phyloP scores from a whole-genome alignment of 345 rosid genomes.

The Arabis alpina region DNA sequence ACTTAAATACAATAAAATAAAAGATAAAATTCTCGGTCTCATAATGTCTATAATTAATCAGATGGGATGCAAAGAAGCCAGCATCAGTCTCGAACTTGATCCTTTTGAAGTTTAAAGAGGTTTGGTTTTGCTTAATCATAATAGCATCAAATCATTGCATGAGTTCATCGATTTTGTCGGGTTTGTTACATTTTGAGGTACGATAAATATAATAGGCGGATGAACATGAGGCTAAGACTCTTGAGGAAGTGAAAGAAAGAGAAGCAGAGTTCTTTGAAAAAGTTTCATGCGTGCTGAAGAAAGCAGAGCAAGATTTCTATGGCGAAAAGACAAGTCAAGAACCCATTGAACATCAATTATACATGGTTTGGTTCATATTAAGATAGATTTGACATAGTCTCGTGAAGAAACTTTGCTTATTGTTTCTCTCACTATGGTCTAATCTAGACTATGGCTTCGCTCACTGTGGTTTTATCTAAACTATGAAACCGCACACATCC shows the following conservation, averaged over 20 bases:
- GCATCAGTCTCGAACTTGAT: conserved; percentile 79
- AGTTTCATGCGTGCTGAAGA: conserved; percentile 60
- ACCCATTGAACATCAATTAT: neutral
- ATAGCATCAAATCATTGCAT: conserved; percentile 12
- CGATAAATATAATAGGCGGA: conserved; percentile 56
- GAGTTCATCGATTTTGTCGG: neutral
- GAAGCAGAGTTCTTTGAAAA: conserved; percentile 68
- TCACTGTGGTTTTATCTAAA: no score
- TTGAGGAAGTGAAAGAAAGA: conserved; percentile 61
- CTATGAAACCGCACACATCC: no score
- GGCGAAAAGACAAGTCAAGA: conserved; percentile 30
- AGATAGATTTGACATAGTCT: no score
- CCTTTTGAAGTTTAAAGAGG: conserved; percentile 92
- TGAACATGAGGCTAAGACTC: conserved; percentile 73
- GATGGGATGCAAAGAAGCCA: conserved; percentile 88
- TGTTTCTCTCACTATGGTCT: no score
- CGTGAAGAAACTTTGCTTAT: no score
- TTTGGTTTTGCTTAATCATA: conserved; percentile 40
- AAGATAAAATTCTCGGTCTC: neutral
- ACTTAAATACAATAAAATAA: no score
- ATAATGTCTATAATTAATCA: conserved; percentile 39
- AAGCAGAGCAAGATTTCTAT: conserved; percentile 68
- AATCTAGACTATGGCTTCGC: no score
- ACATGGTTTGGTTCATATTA: neutral
- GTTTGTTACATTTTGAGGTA: conserved; percentile 23